A percentile compares a stretch with the other conserved stretches of the same genome.
These are phyloP conservation scores for Dendryphion nanum DNA, from an alignment of 2,329 filamentous ascomycete species.

Conservation along the genomic window DNA sequence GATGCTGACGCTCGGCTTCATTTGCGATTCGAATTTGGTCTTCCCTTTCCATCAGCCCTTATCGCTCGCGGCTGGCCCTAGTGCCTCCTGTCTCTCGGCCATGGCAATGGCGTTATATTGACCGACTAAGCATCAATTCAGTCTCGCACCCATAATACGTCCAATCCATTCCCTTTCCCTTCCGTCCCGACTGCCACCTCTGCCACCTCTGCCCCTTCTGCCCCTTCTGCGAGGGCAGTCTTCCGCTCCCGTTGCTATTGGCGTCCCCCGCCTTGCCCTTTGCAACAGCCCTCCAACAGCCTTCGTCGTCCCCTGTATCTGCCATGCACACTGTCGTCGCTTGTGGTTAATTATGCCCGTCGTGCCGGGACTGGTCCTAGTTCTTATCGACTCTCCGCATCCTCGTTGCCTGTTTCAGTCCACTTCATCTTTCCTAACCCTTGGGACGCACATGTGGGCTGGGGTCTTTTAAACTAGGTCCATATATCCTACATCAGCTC, in stretches of 20 bases:
- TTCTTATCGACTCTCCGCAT: too few relatives aligned
- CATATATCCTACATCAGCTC: conserved; percentile 30
- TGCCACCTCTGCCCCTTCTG: neutral
- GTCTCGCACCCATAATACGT: too few relatives aligned
- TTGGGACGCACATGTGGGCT: conserved; percentile 22
- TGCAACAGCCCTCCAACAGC: neutral
- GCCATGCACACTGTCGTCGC: conserved; percentile 19
- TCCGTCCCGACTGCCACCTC: neutral
- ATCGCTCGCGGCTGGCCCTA: too few relatives aligned
- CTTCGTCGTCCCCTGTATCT: conserved; percentile 18
- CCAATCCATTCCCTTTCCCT: neutral
- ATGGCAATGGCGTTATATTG: too few relatives aligned
- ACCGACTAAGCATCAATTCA: too few relatives aligned
- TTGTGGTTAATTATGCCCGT: conserved; percentile 14
- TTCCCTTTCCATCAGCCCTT: too few relatives aligned
- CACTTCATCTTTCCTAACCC: conserved; percentile 23
- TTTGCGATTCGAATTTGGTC: too few relatives aligned
- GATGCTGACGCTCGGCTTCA: too few relatives aligned
- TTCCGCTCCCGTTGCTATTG: neutral
- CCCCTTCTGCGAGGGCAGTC: neutral
- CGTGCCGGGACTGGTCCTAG: too few relatives aligned
- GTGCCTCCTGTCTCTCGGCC: too few relatives aligned
- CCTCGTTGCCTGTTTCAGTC: conserved; percentile 18
- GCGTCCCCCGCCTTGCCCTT: neutral
- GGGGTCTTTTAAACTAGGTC: conserved; percentile 23